Evolutionary conservation across 108 stramenopile species (phyloP), one percentile per base, ranked within the genome.

Genomic region (Pseudonitzschia pungens): DNA sequence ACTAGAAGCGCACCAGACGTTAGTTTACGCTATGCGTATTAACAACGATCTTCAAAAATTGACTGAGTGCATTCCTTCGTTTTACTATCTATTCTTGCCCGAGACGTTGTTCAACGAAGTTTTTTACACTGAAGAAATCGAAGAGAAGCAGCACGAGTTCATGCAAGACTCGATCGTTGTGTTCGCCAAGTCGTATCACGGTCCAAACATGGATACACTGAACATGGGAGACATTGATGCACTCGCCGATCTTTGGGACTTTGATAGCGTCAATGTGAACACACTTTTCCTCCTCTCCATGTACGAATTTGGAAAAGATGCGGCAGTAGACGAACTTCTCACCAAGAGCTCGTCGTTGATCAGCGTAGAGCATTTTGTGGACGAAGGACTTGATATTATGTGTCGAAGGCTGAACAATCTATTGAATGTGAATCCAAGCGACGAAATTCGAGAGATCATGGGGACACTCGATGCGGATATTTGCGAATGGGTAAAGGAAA

Each of bases 301-400:
- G 84, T 89, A 89, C 50, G 86, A 89, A 62, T 72, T 82, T 45
- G 90, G 87, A 51, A 91, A 86, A 63, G 92, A 94, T 78, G 52
- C 71, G 15, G 68, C 76, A 54, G 83, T 94, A 31, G 83, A 89
- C 74, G 82, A 88, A 58, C 65, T 89, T 12, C 62, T 89, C 33
- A 89, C 80, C 11, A 73, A 66, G 4, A 81, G 77, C 45, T 77
- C 72, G 16, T 53, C 74, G n/a, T 27, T 60, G 2, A 75, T 90
- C 32, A 82, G 86, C 63, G 78, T 78, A 20, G 54, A 48, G 29
- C 64, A 83, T 2, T 89, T 94, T 33, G 66, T 83, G 21, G 85
- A 84, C 21, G 83, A 80, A 43, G 81, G 86, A 45, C 76, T 91
- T 36, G 76, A 80, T 28, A 87, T 94, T 28, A 72, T 86, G 12